Base-by-base conservation (phyloP, 1,139 yeast species). In the Debaryomyces subglobosus region DNA sequence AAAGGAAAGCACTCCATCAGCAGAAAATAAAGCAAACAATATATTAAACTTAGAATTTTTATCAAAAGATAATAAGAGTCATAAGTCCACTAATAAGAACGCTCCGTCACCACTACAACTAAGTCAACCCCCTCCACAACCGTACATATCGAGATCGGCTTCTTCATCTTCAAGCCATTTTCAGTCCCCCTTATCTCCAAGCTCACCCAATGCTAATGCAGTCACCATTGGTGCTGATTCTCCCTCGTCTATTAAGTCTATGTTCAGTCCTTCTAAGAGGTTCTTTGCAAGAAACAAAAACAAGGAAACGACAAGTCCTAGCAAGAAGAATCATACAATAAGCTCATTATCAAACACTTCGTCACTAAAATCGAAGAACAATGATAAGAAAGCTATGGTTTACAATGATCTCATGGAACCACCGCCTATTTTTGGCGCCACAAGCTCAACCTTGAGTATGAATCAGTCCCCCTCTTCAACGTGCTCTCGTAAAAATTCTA, bases 171-270 rank as follows among this genome's bases (percentile, higher is more conserved):
- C 46, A 48, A 34, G 45, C 8, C 39, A 12, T 10, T 39, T 39
- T 25, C 39, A 21, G 12, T 25, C 38, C 32, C 38, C 39, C 4
- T 15, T 36, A 21, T 38, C 48, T 4, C 52, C 49, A 12, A 36
- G 33, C 6, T 54, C 58, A 13, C 60, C 70, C 2, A 64, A 57
- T 46, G 55, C 54, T 21, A 58, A 57, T 30, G 51, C 56, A 4
- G 64, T 69, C 5, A 61, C 67, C 10, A 68, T 72, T 32, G 77
- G 77, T 9, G 72, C 72, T 35, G 61, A 67, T 13, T 69, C 74
- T 43, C 77, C 77, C 7, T 62, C 66, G 40, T 60, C 68, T 35
- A 48, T 61, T 41, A 62, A 60, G 41, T 56, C 69, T 5, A 53
- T 68, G 21, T 70, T 68, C 57, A 70, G 74, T 54, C 76, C 75